phyloP scores from a whole-genome alignment of 2,329 filamentous ascomycete genomes.

The Paraphoma sp. region DNA sequence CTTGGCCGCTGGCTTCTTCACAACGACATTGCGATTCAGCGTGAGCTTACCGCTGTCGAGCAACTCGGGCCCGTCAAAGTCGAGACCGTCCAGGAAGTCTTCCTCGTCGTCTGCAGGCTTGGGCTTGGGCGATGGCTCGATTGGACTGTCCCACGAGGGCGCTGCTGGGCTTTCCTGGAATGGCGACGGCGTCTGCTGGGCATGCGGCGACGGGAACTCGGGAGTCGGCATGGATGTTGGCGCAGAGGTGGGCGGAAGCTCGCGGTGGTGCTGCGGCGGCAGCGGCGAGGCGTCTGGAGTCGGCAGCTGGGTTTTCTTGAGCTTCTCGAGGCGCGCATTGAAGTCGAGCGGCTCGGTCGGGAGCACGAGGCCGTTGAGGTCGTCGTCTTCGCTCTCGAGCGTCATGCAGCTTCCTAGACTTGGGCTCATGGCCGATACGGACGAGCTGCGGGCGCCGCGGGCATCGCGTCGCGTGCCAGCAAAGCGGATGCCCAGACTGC shows the following conservation, averaged over 20 bases:
- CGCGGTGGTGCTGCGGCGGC: slow-evolving; percentile 25
- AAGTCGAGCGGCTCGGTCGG: slow-evolving; percentile 86
- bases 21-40: slow-evolving; percentile 88
- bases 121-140: slow-evolving; percentile 19
- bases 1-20: slow-evolving; percentile 68
- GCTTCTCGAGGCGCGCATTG: slow-evolving; percentile 75
- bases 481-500: slow-evolving; percentile 88
- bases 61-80: slow-evolving; percentile 82
- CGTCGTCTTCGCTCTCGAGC: slow-evolving; percentile 91
- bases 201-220: slow-evolving; percentile 24
- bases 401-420: slow-evolving; percentile 92
- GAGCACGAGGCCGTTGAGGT: slow-evolving; percentile 85
- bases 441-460: slow-evolving; percentile 83
- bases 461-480: slow-evolving; percentile 83
- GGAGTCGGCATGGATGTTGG: slow-evolving; percentile 25
- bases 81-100: slow-evolving; percentile 85
- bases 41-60: slow-evolving; percentile 83
- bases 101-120: slow-evolving; percentile 57
- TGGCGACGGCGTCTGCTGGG: slow-evolving; percentile 18
- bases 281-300: slow-evolving; percentile 22
- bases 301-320: slow-evolving; percentile 58
- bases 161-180: slow-evolving; percentile 27
- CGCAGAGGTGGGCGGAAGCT: slow-evolving; percentile 39
- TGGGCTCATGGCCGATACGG: slow-evolving; percentile 86
- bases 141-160: slow-evolving; percentile 3